These are phyloP conservation scores for Puya raimondii DNA, from an alignment of 176 grass and related monocot species.

Conservation along the genomic window DNA sequence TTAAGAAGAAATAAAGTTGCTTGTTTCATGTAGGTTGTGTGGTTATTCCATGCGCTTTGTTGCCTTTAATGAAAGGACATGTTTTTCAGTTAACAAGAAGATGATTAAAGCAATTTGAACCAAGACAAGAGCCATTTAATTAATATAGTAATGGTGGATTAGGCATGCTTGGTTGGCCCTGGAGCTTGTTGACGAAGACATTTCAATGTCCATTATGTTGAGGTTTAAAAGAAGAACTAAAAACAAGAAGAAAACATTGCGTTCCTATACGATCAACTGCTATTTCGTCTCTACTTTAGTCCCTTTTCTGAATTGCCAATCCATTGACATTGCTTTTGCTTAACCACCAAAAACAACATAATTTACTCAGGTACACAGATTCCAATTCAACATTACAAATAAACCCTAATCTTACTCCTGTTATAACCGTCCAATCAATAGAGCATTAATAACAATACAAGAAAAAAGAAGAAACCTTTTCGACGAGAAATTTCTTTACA, in stretches of 20 bases:
- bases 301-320: no score
- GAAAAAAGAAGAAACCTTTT: not conserved
- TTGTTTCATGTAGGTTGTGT: not conserved
- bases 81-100: no score
- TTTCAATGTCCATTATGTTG: not conserved
- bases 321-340: no score
- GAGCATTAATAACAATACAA: no score
- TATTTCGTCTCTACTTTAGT: no score
- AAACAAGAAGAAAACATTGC: no score
- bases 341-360: no score
- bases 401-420: not conserved
- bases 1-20: not conserved
- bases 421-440: not conserved
- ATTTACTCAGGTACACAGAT: no score
- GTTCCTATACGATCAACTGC: no score
- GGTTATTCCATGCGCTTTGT: not conserved
- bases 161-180: not conserved
- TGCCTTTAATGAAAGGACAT: no score
- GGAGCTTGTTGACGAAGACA: not conserved
- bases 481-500: not conserved
- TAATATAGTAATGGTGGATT: not conserved
- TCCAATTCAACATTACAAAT: not conserved
- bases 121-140: not conserved
- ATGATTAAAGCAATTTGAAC: no score
- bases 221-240: not conserved